These are phyloP conservation scores for Sporisorium sorghi DNA, from an alignment of 1,284 basidiomycete genomes.

Conservation along the genomic window DNA sequence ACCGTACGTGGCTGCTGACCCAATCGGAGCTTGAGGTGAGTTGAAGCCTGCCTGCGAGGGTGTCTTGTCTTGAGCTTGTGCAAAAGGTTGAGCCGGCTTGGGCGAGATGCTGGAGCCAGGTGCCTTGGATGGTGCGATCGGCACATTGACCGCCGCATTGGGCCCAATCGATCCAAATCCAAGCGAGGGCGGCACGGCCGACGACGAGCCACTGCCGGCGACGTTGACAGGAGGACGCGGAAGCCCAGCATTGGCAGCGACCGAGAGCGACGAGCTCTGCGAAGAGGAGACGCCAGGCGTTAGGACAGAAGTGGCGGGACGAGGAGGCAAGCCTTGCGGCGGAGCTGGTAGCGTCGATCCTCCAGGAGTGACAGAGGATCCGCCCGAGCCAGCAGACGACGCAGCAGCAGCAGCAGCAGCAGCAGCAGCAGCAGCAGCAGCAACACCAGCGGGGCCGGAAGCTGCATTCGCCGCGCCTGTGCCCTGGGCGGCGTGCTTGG, in stretches of 20 bases:
- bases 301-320: slow-evolving; percentile 50
- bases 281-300: slow-evolving; percentile 36
- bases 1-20: slow-evolving; percentile 22
- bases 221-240: slow-evolving; percentile 51
- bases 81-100: slow-evolving; percentile 31
- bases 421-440: slow-evolving; percentile 8
- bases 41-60: slow-evolving; percentile 11
- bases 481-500: slow-evolving; percentile 14
- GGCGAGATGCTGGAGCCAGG: slow-evolving; percentile 38
- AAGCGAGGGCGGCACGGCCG: slow-evolving; percentile 20
- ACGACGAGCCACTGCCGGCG: slow-evolving; percentile 12
- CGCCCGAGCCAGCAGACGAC: slow-evolving; percentile 12
- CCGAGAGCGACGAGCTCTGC: slow-evolving; percentile 43
- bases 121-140: slow-evolving; percentile 22
- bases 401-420: slow-evolving; percentile 13
- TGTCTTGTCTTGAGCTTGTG: slow-evolving; percentile 32
- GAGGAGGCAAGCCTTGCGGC: slow-evolving; percentile 58
- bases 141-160: slow-evolving; percentile 15
- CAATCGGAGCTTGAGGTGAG: slow-evolving; percentile 20
- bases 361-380: slow-evolving; percentile 7
- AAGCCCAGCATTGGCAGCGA: slow-evolving; percentile 49
- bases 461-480: slow-evolving; percentile 7
- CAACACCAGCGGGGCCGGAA: slow-evolving; percentile 4
- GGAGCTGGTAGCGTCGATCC: slow-evolving; percentile 54
- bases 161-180: slow-evolving; percentile 50